phyloP scores from a whole-genome alignment of 2,329 filamentous ascomycete genomes.

The Dactylellina drechsleri region DNA sequence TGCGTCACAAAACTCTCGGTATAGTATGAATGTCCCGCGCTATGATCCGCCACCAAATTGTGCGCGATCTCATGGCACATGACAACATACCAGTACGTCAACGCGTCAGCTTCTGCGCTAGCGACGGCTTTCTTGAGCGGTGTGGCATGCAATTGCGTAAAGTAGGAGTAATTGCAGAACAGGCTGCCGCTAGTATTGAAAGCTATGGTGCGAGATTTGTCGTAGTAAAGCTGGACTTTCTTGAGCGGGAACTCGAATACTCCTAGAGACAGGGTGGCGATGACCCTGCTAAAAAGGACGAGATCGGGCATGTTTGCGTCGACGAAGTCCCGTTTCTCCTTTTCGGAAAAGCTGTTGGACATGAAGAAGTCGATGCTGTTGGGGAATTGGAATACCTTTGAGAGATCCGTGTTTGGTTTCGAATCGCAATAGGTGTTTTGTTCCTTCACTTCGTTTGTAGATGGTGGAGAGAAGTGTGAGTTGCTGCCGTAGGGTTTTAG shows the following conservation, averaged over 20 bases:
- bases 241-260: constrained; percentile 77
- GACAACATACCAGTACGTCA: constrained; percentile 94
- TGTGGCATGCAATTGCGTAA: constrained; percentile 35
- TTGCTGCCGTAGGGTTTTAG: constrained; percentile 80
- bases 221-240: constrained; percentile 86
- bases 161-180: constrained; percentile 80
- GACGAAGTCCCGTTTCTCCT: constrained; percentile 70
- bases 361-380: constrained; percentile 50
- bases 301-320: constrained; percentile 70
- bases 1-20: constrained; percentile 53
- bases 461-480: constrained; percentile 76
- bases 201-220: constrained; percentile 83
- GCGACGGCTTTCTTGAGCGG: constrained; percentile 61
- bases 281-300: constrained; percentile 74
- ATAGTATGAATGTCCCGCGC: constrained; percentile 53
- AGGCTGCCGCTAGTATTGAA: constrained; percentile 89
- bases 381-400: constrained; percentile 33
- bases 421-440: constrained; percentile 84
- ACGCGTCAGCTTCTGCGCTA: constrained; percentile 70
- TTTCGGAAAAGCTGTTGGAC: constrained; percentile 39
- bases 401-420: constrained; percentile 39
- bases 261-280: constrained; percentile 72
- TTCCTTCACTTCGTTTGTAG: constrained; percentile 79
- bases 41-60: constrained; percentile 74
- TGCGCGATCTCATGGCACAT: constrained; percentile 95